Evolutionary conservation across 306 rosid genomes (phyloP).

Genomic region (Gastrolobium villosum): DNA sequence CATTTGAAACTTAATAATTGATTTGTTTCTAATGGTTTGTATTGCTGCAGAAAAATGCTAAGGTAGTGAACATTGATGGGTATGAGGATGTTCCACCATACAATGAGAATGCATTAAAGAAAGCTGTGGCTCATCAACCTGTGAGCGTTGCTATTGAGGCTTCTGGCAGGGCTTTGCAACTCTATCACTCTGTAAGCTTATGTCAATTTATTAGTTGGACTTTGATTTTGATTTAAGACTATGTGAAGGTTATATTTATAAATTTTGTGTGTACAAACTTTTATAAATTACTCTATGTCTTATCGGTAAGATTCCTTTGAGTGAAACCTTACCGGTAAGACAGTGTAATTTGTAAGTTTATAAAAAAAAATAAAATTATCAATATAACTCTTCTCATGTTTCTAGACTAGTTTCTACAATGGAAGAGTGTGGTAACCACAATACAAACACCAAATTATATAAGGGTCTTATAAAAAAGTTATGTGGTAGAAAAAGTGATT

Average conservation of each 20-base stretch:
- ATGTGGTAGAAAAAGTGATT: too few relatives aligned
- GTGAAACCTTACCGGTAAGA: too few relatives aligned
- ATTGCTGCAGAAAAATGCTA: constrained; percentile 59
- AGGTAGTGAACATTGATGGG: constrained; percentile 80
- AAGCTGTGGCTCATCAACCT: constrained; percentile 64
- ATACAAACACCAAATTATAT: not conserved
- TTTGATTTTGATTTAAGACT: constrained; percentile 2
- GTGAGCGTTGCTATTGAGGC: constrained; percentile 63
- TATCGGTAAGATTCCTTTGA: too few relatives aligned
- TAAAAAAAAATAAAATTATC: too few relatives aligned
- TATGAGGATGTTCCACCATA: constrained; percentile 83
- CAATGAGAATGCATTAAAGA: constrained; percentile 63
- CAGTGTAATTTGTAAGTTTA: too few relatives aligned
- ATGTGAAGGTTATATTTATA: too few relatives aligned
- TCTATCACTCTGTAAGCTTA: constrained; percentile 58
- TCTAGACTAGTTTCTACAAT: not conserved
- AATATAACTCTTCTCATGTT: too few relatives aligned
- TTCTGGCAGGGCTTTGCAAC: constrained; percentile 77
- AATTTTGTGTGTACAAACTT: too few relatives aligned
- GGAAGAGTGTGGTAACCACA: not conserved
- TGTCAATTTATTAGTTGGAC: not conserved
- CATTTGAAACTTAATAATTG: constrained; percentile 18
- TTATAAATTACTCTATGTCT: too few relatives aligned
- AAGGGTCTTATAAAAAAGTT: too few relatives aligned
- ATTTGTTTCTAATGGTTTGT: constrained; percentile 5